Base-by-base conservation (phyloP, 352 stramenopile genomes). In the Pelagophyceae sp. region DNA sequence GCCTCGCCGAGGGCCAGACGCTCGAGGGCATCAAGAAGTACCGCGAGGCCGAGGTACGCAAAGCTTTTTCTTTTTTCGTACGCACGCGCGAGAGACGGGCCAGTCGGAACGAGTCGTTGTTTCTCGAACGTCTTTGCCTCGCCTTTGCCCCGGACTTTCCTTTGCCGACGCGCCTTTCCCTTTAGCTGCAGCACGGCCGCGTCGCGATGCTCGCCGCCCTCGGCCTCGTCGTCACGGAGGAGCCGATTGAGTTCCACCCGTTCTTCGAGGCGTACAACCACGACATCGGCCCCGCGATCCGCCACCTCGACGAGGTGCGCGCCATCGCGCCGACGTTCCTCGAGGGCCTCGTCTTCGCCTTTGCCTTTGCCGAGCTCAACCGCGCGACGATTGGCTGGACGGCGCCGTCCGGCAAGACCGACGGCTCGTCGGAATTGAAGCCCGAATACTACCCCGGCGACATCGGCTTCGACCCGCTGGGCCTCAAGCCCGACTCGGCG, bases 251-350 rank as follows among this genome's bases (percentile, higher is more conserved):
- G n/a, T n/a, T n/a, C n/a, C n/a, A n/a, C n/a, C n/a, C n/a, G n/a
- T n/a, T n/a, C n/a, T n/a, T n/a, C n/a, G n/a, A n/a, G n/a, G n/a
- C n/a, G n/a, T n/a, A n/a, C n/a, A n/a, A n/a, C n/a, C n/a, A n/a
- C n/a, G n/a, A n/a, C n/a, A n/a, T n/a, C n/a, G n/a, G 81, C 76
- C 81, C 81, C 31, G 77, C 82, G 60, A 85, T 85, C 72, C 77
- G 77, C 69, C 82, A 85, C 35, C 69, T 85, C 6, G 80, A 82
- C 45, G 76, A 84, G 63, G 80, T 85, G 35, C 77, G 72, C 67
- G 80, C 79, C 0, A 69, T 76, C 54, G 54, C 72, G 32, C 81
- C 81, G 0, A 80, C 83, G 69, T 85, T 84, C 75, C 82, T 80
- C 31, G 58, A 69, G 11, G 61, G 77, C 40, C 50, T 82, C 23